A percentile compares a stretch with the other conserved stretches of the same genome.
Conservation (phyloP, 1,284 basidiomycete species). For the Irpex lacteus region DNA sequence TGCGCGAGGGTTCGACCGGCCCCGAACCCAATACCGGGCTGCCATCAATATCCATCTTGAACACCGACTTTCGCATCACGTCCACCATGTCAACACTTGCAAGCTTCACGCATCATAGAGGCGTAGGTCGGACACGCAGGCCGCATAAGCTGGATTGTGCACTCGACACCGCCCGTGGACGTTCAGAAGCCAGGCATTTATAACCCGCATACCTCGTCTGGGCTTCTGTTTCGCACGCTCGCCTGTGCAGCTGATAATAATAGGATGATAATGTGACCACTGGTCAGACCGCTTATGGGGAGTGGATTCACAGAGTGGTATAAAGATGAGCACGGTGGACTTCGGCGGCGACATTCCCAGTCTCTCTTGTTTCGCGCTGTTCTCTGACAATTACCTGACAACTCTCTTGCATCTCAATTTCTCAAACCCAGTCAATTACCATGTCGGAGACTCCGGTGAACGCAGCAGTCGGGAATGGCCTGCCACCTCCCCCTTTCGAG, state of each 20-base stretch:
- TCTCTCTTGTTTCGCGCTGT: background rate
- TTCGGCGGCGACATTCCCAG: background rate
- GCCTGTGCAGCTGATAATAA: background rate
- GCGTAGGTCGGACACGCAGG: background rate
- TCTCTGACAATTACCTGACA: background rate
- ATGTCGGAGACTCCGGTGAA: background rate
- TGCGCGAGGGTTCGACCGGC: too few relatives aligned
- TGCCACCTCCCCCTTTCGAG: constrained; percentile 28
- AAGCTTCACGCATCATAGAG: too few relatives aligned
- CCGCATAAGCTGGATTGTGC: background rate
- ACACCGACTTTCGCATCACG: too few relatives aligned
- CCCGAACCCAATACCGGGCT: too few relatives aligned
- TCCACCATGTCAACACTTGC: too few relatives aligned
- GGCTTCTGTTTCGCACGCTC: background rate
- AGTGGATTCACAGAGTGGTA: background rate
- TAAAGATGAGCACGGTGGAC: background rate
- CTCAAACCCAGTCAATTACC: background rate
- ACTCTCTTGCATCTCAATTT: background rate
- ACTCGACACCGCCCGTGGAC: background rate
- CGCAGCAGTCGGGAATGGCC: constrained; percentile 26
- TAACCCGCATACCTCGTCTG: background rate
- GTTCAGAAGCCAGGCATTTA: background rate
- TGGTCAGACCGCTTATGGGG: background rate
- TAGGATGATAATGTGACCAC: background rate
- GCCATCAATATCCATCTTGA: too few relatives aligned